A percentile compares a stretch with the other conserved stretches of the same genome.
Conservation (phyloP, 2,329 filamentous ascomycete genomes). For the Penicillium expansum region DNA sequence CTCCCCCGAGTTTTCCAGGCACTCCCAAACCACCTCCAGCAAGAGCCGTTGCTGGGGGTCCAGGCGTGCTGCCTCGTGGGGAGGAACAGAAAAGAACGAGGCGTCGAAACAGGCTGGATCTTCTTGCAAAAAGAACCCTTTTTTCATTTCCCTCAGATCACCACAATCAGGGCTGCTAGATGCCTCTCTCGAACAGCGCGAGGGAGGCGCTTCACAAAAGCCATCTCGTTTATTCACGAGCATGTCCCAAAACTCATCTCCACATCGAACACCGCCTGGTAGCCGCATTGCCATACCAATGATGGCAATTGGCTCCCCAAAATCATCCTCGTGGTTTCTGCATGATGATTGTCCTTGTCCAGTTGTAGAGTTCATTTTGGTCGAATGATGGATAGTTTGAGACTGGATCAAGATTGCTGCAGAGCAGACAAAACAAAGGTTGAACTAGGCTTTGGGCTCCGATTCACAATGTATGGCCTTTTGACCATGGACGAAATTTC, state of each 20-base stretch:
- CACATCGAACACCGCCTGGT: constrained; percentile 17
- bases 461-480: background rate
- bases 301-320: constrained; percentile 19
- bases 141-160: constrained; percentile 7
- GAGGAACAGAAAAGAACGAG: constrained; percentile 28
- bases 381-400: constrained; percentile 2
- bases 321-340: background rate
- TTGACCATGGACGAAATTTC: background rate
- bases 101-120: constrained; percentile 27
- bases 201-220: constrained; percentile 19
- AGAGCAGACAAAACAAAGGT: background rate
- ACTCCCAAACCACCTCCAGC: constrained; percentile 35
- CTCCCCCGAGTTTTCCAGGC: constrained; percentile 33
- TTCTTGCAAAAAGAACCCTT: constrained; percentile 33
- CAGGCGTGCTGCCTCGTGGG: constrained; percentile 22
- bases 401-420: constrained; percentile 7
- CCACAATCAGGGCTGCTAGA: constrained; percentile 23
- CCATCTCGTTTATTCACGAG: constrained; percentile 22
- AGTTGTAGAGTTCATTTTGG: constrained; percentile 6
- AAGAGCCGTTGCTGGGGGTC: constrained; percentile 36
- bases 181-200: constrained; percentile 26
- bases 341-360: constrained; percentile 9
- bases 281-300: constrained; percentile 27
- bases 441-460: background rate
- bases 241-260: constrained; percentile 23